phyloP scores from a whole-genome alignment of 176 grass and related monocot genomes.

The Oryza glumipatula region DNA sequence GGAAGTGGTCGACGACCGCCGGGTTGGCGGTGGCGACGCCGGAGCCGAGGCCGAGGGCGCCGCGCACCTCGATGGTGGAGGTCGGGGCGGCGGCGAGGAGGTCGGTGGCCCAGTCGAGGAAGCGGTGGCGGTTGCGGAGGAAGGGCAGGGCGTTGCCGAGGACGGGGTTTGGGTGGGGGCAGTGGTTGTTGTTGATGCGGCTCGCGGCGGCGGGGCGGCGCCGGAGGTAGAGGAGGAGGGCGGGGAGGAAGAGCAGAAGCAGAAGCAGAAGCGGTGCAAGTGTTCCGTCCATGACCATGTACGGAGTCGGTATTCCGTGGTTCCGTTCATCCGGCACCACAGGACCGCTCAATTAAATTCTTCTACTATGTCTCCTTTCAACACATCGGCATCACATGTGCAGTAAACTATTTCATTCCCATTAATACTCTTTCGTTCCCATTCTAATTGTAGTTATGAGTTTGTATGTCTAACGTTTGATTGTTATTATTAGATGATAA shows the following conservation, averaged over 20 bases:
- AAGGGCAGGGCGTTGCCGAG: slow-evolving; percentile 58
- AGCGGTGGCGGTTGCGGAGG: slow-evolving; percentile 66
- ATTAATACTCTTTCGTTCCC: too few species aligned
- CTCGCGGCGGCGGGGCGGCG: not conserved
- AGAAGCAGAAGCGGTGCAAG: not conserved
- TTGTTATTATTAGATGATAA: too few species aligned
- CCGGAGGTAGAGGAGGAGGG: slow-evolving; percentile 21
- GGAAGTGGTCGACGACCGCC: slow-evolving; percentile 53
- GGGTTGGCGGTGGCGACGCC: slow-evolving; percentile 75
- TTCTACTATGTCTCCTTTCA: too few species aligned
- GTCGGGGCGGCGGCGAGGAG: slow-evolving; percentile 52
- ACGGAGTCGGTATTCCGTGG: too few species aligned
- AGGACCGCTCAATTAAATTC: too few species aligned
- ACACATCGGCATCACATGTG: too few species aligned
- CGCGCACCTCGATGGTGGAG: slow-evolving; percentile 61
- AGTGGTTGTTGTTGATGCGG: slow-evolving; percentile 37
- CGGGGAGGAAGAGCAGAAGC: slow-evolving; percentile 21
- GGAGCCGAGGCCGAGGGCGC: slow-evolving; percentile 42
- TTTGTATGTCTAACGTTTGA: too few species aligned
- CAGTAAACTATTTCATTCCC: too few species aligned
- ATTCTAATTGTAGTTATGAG: too few species aligned
- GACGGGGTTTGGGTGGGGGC: slow-evolving; percentile 61
- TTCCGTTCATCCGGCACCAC: too few species aligned
- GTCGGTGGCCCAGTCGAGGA: slow-evolving; percentile 80
- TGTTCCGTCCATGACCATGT: slow-evolving; percentile 38